Base-by-base conservation (phyloP, 2,329 filamentous ascomycete species). In the Pleurostoma richardsiae region DNA sequence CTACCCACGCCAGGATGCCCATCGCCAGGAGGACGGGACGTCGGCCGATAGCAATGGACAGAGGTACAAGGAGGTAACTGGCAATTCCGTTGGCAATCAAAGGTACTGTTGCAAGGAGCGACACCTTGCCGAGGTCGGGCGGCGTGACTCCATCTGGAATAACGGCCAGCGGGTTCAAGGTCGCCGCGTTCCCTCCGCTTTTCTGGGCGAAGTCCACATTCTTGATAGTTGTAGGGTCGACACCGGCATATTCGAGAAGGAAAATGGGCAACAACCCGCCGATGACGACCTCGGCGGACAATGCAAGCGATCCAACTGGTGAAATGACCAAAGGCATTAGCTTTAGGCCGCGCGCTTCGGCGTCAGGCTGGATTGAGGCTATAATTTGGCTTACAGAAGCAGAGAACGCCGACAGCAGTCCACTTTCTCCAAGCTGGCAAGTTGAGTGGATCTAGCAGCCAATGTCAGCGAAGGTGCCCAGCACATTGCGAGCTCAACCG, bases 31-130 rank as follows among this genome's bases (percentile, higher is more conserved):
- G 51, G 4, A 68, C 59, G 1, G 65, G 65, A 3, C 66, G 58
- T 10, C 66, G 62, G 5, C 66, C 66, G 29, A 67, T 53, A 40
- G 57, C 64, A 10, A 62, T 62, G 2, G 64, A 66, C n/a, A 69
- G 54, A 6, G 66, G 65, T 2, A 68, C 59, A n/a, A 67, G 59
- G n/a, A 67, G 43, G 49, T 64, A 66, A 29, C 58, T 61, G 4
- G 64, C 60, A 10, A 61, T 54, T 11, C 65, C 65, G 43, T 66
- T 66, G 44, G 61, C 59, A 26, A 69, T 48, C 19, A 68, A 51
- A 27, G 66, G 66, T 4, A 66, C 52, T 1, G 64, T 65, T 0
- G 62, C 58, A 8, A 69, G 52, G 47, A 65, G 52, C 11, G 59
- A 52, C 7, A 66, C 55, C 39, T 57, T 53, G 44, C 48, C 53